Evolutionary conservation across 2,329 filamentous ascomycete genomes (phyloP), one percentile per base, ranked within the genome.

Genomic region (Venturia effusa): DNA sequence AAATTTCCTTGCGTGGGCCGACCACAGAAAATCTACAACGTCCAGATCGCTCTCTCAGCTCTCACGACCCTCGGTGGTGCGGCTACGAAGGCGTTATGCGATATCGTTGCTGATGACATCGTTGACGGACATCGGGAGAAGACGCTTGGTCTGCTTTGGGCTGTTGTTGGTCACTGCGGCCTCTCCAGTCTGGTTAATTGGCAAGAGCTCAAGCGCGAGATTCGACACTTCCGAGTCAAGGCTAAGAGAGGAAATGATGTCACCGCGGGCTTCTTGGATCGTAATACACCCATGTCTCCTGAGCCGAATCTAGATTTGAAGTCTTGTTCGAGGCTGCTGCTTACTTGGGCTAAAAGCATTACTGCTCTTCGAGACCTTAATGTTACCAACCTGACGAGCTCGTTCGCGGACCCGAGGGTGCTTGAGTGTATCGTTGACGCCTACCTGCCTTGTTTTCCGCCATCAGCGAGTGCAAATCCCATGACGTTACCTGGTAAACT

Each of bases 111-210:
- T 0, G 80, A 83, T 45, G 83, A 87, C 63, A 81, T 88, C 59
- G 83, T 88, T 7, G 80, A 87, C 67, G 85, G 85, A 2, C 83
- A 86, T 68, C 80, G 85, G 10, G 84, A 88, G 68, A 86, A 84
- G 71, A 87, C 84, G 0, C 76, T 88, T 55, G 80, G 78, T 5
- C 74, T 87, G 11, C 75, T 88, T 5, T 87, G 84, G 84, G 76
- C 77, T 3, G 74, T 88, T 27, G 79, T 87, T 43, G 81, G 81
- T 48, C 80, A 79, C 71, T 83, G 80, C 74, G 83, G 83, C 1
- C 73, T 87, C 8, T 71, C 74, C 6, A 74, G 72, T 7, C 75
- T 87, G 0, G 75, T 87, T 1, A 80, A 87, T 67, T 83, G 81
- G 78, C 70, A 75, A 6, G 81, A 82, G 62, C 69, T 87, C 11